These are phyloP conservation scores for Saccharomycopsis selenospora DNA, from an alignment of 805 yeast species.

Conservation along the genomic window DNA sequence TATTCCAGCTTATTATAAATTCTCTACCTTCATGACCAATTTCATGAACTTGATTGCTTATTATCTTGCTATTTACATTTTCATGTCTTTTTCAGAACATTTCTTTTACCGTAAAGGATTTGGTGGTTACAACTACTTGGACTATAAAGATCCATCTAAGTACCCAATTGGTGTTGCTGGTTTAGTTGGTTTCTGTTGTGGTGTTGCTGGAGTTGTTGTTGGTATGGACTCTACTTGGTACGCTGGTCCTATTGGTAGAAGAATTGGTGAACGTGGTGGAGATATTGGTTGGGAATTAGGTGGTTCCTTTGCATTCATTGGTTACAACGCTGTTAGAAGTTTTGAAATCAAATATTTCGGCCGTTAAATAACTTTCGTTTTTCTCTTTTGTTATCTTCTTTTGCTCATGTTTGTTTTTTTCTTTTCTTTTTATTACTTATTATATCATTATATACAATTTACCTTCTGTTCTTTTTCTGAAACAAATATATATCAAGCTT, in stretches of 20 bases:
- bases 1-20: slow-evolving; percentile 78
- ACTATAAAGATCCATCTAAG: slow-evolving; percentile 48
- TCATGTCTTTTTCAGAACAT: slow-evolving; percentile 75
- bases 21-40: slow-evolving; percentile 65
- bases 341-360: slow-evolving; percentile 62
- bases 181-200: slow-evolving; percentile 67
- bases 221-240: slow-evolving; percentile 91
- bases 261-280: slow-evolving; percentile 60
- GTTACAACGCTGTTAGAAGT: slow-evolving; percentile 53
- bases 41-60: slow-evolving; percentile 91
- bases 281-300: slow-evolving; percentile 85
- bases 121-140: slow-evolving; percentile 53
- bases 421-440: too few species aligned
- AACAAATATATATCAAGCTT: too few species aligned
- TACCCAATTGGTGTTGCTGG: slow-evolving; percentile 80
- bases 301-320: slow-evolving; percentile 57
- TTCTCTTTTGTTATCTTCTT: not conserved
- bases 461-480: too few species aligned
- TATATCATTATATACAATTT: too few species aligned
- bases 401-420: too few species aligned
- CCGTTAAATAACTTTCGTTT: slow-evolving; percentile 25
- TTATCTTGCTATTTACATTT: slow-evolving; percentile 80
- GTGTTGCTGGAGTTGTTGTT: slow-evolving; percentile 75
- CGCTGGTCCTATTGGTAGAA: slow-evolving; percentile 55
- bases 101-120: slow-evolving; percentile 64